phyloP scores from a whole-genome alignment of 768 basidiomycete species.

The Boletellus ananas region DNA sequence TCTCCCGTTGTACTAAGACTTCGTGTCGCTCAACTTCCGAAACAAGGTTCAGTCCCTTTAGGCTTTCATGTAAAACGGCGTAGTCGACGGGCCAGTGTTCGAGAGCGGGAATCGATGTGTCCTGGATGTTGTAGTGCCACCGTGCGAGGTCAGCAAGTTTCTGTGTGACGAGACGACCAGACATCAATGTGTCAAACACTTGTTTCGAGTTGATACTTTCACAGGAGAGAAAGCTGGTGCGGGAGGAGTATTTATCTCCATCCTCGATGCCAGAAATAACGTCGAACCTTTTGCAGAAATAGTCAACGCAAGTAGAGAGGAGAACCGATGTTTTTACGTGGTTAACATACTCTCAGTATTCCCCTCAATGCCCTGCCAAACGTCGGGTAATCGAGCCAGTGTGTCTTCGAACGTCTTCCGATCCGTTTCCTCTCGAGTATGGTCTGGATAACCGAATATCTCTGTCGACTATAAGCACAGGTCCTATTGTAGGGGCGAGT shows the following conservation, averaged over 20 bases:
- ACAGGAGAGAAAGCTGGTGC: conserved; percentile 58
- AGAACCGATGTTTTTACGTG: conserved; percentile 38
- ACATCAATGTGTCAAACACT: conserved; percentile 50
- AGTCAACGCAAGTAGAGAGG: background rate
- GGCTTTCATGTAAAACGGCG: conserved; percentile 33
- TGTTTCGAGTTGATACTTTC: conserved; percentile 47
- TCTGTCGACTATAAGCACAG: conserved; percentile 31
- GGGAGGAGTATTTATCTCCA: conserved; percentile 39
- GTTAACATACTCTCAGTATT: conserved; percentile 56
- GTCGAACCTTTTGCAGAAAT: conserved; percentile 49
- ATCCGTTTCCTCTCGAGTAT: conserved; percentile 32
- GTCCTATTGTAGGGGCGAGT: background rate
- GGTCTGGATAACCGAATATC: conserved; percentile 34
- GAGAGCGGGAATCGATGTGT: conserved; percentile 43
- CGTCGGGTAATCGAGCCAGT: conserved; percentile 50
- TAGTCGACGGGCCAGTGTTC: conserved; percentile 35
- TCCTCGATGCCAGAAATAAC: conserved; percentile 52
- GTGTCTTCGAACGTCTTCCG: conserved; percentile 42
- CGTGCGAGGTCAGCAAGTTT: conserved; percentile 38
- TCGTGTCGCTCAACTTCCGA: conserved; percentile 36
- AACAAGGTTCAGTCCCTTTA: conserved; percentile 44
- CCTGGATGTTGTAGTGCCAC: conserved; percentile 53
- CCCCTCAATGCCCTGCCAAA: conserved; percentile 51
- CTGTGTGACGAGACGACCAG: conserved; percentile 43
- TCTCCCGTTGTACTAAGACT: conserved; percentile 44